These are phyloP conservation scores for Asclepias syriaca DNA, from an alignment of 257 asterid species.

Conservation along the genomic window DNA sequence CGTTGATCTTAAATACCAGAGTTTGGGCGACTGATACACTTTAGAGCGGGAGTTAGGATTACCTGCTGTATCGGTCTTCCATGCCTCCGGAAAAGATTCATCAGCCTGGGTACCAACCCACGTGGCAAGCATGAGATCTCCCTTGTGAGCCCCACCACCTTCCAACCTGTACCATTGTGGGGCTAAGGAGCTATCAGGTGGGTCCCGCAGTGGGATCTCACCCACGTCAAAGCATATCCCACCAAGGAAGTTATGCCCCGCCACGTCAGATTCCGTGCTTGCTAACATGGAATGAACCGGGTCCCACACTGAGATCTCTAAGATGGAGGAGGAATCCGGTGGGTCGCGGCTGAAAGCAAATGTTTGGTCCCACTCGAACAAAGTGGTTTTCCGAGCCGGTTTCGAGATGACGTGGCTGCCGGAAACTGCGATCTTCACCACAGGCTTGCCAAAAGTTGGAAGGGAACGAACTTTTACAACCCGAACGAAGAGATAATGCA, in stretches of 20 bases:
- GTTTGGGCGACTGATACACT: slow-evolving; percentile 78
- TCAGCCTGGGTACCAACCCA: slow-evolving; percentile 95
- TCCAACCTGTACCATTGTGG: slow-evolving; percentile 92
- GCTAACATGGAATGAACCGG: slow-evolving; percentile 27
- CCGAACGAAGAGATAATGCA: slow-evolving; percentile 75
- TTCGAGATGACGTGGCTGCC: slow-evolving; percentile 59
- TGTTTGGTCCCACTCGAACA: slow-evolving; percentile 82
- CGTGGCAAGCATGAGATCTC: slow-evolving; percentile 90
- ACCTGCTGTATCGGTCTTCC: slow-evolving; percentile 72
- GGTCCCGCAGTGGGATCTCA: slow-evolving; percentile 83
- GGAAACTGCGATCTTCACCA: slow-evolving; percentile 64
- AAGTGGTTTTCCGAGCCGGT: slow-evolving; percentile 56
- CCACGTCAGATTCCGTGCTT: slow-evolving; percentile 24
- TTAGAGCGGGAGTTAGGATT: slow-evolving; percentile 56
- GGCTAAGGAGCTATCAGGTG: slow-evolving; percentile 86
- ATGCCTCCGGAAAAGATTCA: slow-evolving; percentile 82
- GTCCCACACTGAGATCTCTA: slow-evolving; percentile 85
- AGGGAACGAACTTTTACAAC: slow-evolving; percentile 75
- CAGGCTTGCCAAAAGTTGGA: slow-evolving; percentile 63
- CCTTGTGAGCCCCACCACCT: slow-evolving; percentile 81
- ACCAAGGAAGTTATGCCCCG: slow-evolving; percentile 63
- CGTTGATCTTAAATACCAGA: slow-evolving; percentile 76
- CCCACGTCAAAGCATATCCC: slow-evolving; percentile 84
- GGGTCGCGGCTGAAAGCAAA: slow-evolving; percentile 64
- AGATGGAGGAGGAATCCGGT: slow-evolving; percentile 56